These are phyloP conservation scores for Vitis hybrid DNA, from an alignment of 177 flowering plant genomes.

Conservation along the genomic window DNA sequence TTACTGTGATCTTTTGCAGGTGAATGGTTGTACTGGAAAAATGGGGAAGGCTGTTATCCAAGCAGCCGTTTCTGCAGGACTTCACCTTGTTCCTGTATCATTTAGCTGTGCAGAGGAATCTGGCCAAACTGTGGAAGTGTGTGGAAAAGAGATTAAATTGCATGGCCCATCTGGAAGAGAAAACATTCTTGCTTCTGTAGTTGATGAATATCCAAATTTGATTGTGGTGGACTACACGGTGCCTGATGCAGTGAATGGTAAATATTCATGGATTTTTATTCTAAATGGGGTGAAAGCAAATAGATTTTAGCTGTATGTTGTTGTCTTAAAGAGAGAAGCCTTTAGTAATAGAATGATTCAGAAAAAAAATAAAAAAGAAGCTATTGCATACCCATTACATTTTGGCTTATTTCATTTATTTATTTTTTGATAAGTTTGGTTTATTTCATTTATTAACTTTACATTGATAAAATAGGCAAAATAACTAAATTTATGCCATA, in stretches of 20 bases:
- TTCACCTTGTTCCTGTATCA: constrained; percentile 65
- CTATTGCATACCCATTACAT: too few species aligned
- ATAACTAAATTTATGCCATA: too few species aligned
- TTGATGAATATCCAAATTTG: constrained; percentile 60
- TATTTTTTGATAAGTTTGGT: too few species aligned
- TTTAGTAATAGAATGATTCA: too few species aligned
- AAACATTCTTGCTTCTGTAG: constrained; percentile 52
- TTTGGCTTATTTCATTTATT: too few species aligned
- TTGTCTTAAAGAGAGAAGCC: too few species aligned
- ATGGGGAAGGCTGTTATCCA: constrained; percentile 92
- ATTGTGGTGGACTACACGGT: constrained; percentile 88
- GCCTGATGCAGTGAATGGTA: constrained; percentile 92
- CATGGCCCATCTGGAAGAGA: constrained; percentile 73
- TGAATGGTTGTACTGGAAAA: constrained; percentile 85
- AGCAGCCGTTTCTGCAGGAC: constrained; percentile 85
- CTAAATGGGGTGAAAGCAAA: too few species aligned
- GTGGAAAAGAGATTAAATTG: constrained; percentile 62
- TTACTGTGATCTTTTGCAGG: constrained; percentile 33
- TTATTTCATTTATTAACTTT: too few species aligned
- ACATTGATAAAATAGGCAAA: too few species aligned
- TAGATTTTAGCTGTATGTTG: too few species aligned
- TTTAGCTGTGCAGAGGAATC: constrained; percentile 56
- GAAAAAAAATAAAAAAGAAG: too few species aligned
- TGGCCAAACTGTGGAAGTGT: constrained; percentile 49
- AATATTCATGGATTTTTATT: too few species aligned